A percentile compares a stretch with the other conserved stretches of the same genome.
Evolutionary conservation across 495 filamentous ascomycete species (phyloP).

Genomic region (Evansstolkia leycettana): DNA sequence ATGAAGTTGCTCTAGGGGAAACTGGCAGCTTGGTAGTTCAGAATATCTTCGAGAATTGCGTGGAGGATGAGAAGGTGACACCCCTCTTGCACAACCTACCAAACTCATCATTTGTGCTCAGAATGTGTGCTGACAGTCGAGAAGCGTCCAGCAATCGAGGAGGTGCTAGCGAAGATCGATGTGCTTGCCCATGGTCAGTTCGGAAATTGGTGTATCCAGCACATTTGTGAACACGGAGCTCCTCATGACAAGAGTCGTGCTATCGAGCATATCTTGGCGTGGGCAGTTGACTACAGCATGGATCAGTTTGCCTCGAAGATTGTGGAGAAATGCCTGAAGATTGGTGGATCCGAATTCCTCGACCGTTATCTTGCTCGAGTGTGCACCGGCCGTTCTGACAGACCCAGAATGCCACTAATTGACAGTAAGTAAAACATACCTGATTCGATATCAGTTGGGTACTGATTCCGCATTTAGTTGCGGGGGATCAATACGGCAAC

Average conservation of each 20-base stretch:
- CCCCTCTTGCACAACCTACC: neutral
- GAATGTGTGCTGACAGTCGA: constrained; percentile 20
- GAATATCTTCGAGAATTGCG: constrained; percentile 98
- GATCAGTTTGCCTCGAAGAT: constrained; percentile 99
- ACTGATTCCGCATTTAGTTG: constrained; percentile 43
- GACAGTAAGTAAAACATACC: constrained; percentile 52
- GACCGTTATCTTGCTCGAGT: constrained; percentile 87
- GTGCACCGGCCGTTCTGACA: constrained; percentile 79
- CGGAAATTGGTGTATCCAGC: constrained; percentile 99
- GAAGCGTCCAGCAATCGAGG: constrained; percentile 90
- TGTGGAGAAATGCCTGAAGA: constrained; percentile 97
- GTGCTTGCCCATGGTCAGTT: constrained; percentile 97
- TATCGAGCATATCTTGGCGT: constrained; percentile 86
- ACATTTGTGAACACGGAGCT: constrained; percentile 94
- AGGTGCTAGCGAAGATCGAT: constrained; percentile 87
- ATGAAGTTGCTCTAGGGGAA: constrained; percentile 92
- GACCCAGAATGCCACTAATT: constrained; percentile 92
- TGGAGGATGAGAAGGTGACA: constrained; percentile 92
- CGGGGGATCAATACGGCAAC: constrained; percentile 97
- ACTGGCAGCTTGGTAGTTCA: constrained; percentile 96
- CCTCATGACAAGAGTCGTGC: constrained; percentile 85
- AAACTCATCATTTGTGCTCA: neutral
- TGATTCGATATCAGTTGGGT: neutral
- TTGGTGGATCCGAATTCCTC: constrained; percentile 82
- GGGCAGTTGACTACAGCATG: constrained; percentile 93